phyloP scores from a whole-genome alignment of 1,139 yeast genomes.

The Debaryomyces fabryi region DNA sequence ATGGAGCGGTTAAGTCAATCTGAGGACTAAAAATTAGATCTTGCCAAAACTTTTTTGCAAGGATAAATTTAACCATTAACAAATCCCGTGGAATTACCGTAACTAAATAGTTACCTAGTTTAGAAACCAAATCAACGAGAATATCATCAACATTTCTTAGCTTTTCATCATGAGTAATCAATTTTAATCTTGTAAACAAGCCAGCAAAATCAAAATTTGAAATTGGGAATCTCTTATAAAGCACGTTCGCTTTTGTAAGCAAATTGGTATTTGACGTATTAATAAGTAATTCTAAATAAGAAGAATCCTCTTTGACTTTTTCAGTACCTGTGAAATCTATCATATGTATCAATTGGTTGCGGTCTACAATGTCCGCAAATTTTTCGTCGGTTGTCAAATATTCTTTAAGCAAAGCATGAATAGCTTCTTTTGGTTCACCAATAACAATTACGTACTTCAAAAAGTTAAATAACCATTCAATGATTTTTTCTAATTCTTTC shows the following conservation, averaged over 20 bases:
- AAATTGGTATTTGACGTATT: conserved; percentile 25
- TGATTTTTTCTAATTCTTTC: conserved; percentile 23
- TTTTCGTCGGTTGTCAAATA: conserved; percentile 14
- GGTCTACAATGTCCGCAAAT: conserved; percentile 11
- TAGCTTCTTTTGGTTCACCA: conserved; percentile 54
- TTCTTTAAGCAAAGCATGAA: conserved; percentile 29
- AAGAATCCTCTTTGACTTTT: not conserved
- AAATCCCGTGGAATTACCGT: conserved; percentile 17
- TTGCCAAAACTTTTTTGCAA: conserved; percentile 22
- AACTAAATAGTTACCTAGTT: conserved; percentile 46
- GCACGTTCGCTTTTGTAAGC: conserved; percentile 10
- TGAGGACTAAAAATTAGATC: conserved; percentile 10
- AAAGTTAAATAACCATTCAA: conserved; percentile 56
- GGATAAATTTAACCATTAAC: conserved; percentile 19
- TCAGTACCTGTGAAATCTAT: conserved; percentile 7
- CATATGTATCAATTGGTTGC: conserved; percentile 9
- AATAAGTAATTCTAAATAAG: conserved; percentile 26
- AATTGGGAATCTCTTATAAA: conserved; percentile 38
- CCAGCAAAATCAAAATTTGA: conserved; percentile 53
- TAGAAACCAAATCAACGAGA: conserved; percentile 27
- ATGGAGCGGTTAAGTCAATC: conserved; percentile 2
- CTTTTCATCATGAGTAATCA: conserved; percentile 25
- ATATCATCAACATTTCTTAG: conserved; percentile 13
- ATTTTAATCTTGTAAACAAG: conserved; percentile 38
- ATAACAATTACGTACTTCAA: conserved; percentile 45